Evolutionary conservation across 2,329 filamentous ascomycete genomes (phyloP).

Genomic region (Trichoderma gracile): DNA sequence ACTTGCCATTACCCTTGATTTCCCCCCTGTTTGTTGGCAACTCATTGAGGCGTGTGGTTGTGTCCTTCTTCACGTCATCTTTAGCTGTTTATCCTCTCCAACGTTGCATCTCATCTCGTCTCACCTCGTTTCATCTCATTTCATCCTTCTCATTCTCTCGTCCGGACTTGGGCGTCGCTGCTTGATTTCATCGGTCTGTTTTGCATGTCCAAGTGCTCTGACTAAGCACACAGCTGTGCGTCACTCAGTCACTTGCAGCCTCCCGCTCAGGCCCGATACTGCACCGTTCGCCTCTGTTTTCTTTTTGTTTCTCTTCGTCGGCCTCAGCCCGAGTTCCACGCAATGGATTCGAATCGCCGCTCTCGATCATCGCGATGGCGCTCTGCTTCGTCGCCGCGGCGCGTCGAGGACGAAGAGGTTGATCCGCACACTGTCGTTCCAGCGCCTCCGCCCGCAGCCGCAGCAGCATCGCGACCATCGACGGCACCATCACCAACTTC

Average conservation of each 20-base stretch:
- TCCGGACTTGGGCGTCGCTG: background rate
- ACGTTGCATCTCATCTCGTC: background rate
- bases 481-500: background rate
- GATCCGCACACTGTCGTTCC: constrained; percentile 8
- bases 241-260: background rate
- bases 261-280: constrained; percentile 16
- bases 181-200: background rate
- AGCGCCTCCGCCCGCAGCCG: background rate
- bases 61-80: background rate
- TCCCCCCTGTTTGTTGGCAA: background rate
- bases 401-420: background rate
- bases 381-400: background rate
- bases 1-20: background rate
- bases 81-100: background rate
- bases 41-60: background rate
- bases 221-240: constrained; percentile 1
- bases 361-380: constrained; percentile 1
- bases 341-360: constrained; percentile 13
- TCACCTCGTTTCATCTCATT: background rate
- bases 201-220: background rate
- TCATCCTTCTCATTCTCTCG: background rate
- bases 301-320: background rate
- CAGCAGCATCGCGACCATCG: background rate
- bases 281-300: background rate
- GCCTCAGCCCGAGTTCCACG: background rate